Base-by-base conservation (phyloP, 495 filamentous ascomycete genomes). In the Penicillium bialowiezense region DNA sequence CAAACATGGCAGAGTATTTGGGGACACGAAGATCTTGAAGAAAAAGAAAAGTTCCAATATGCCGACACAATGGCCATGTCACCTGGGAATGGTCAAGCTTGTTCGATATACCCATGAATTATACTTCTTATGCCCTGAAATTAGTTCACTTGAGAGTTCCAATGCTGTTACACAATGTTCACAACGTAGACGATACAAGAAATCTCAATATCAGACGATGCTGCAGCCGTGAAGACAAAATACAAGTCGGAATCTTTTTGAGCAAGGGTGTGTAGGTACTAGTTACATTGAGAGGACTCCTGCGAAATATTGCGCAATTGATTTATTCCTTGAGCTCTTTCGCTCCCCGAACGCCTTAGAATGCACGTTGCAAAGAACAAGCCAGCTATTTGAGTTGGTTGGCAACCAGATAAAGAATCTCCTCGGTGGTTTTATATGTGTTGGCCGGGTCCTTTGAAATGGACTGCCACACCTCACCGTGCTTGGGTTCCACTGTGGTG, bases 401-500 rank as follows among this genome's bases (percentile, higher is more conserved):
- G 18, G 86, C 85, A 41, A 91, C 90, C 26, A 88, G 66, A 65
- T 86, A 86, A 58, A 98, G 65, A 13, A 96, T 75, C 68, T 96
- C 91, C 65, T 93, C 93, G 0, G 80, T 76, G 13, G 77, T 71
- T 71, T 80, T 85, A 42, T 75, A 72, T 21, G 84, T 87, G 64
- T 90, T 92, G 64, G 73, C 81, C 8, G 93, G 95, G 60, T 91
- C 81, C 72, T 97, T 97, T 13, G 84, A 81, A 18, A 96, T 77
- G 17, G 67, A 71, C 75, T 92, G 87, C 93, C 93, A 98, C 17
- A 89, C 71, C 77, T 98, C 93, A 8, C 93, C 93, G 70, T 97
- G 90, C 56, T 83, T 85, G 9, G 93, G 93, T 65, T 96, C 91
- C 13, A 80, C 86, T 26, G 82, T 55, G 19, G 85, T 68, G 60